A percentile compares a stretch with the other conserved stretches of the same genome.
phyloP scores from a whole-genome alignment of 768 basidiomycete species.

The Termitomyces sp. region DNA sequence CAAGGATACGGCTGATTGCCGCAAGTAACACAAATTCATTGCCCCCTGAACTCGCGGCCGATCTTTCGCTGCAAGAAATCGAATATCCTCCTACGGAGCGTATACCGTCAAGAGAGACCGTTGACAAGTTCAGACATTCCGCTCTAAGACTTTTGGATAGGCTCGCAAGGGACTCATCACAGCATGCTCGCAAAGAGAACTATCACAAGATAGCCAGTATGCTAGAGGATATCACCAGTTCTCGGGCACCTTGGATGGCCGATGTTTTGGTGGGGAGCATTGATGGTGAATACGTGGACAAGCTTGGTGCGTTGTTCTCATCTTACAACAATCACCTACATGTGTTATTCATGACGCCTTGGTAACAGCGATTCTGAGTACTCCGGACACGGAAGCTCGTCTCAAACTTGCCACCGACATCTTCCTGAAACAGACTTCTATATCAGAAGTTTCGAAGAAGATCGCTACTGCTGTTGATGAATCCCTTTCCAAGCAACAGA shows the following conservation, averaged over 20 bases:
- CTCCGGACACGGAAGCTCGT: constrained; percentile 59
- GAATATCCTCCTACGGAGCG: constrained; percentile 47
- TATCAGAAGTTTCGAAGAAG: constrained; percentile 79
- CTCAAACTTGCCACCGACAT: constrained; percentile 67
- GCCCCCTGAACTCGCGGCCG: constrained; percentile 26
- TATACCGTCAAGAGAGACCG: constrained; percentile 50
- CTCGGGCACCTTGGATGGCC: constrained; percentile 70
- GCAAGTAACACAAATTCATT: constrained; percentile 29
- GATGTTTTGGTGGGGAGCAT: constrained; percentile 71
- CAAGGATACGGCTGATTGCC: constrained; percentile 56
- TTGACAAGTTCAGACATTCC: constrained; percentile 68
- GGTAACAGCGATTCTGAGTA: constrained; percentile 55
- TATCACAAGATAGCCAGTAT: constrained; percentile 69
- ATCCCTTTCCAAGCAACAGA: constrained; percentile 84
- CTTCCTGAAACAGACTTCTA: constrained; percentile 73
- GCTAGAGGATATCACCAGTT: constrained; percentile 69
- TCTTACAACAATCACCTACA: neutral
- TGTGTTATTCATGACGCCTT: neutral
- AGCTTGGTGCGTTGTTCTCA: constrained; percentile 52
- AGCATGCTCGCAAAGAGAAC: constrained; percentile 58
- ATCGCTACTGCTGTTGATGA: constrained; percentile 81
- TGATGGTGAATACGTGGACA: constrained; percentile 67
- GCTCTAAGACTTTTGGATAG: constrained; percentile 68
- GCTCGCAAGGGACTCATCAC: constrained; percentile 48
- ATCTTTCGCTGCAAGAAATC: constrained; percentile 41